phyloP scores from a whole-genome alignment of 148 eudicot genomes.

The Salicornia ramosissima region DNA sequence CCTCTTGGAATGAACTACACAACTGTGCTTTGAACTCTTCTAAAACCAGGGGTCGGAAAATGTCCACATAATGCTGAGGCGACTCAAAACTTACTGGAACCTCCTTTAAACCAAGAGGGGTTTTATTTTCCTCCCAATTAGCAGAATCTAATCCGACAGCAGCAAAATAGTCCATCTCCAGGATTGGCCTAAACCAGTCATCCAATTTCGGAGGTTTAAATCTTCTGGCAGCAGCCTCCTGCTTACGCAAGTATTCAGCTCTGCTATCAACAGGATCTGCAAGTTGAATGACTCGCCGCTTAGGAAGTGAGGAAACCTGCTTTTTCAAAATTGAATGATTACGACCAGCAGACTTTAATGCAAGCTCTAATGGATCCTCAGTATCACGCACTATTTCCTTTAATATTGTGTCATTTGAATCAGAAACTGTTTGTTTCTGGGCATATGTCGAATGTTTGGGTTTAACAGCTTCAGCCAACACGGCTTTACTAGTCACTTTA shows the following conservation, averaged over 20 bases:
- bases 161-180: constrained; percentile 80
- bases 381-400: constrained; percentile 54
- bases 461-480: constrained; percentile 24
- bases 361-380: constrained; percentile 61
- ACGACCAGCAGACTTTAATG: constrained; percentile 57
- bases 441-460: constrained; percentile 19
- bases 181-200: constrained; percentile 82
- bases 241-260: constrained; percentile 44
- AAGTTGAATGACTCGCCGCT: constrained; percentile 86
- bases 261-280: constrained; percentile 52
- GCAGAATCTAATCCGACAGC: constrained; percentile 70
- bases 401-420: constrained; percentile 31
- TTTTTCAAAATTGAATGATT: constrained; percentile 41
- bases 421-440: constrained; percentile 22
- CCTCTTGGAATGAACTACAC: constrained; percentile 70
- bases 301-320: constrained; percentile 48
- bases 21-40: constrained; percentile 98
- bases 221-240: constrained; percentile 49
- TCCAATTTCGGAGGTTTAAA: constrained; percentile 81
- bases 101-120: constrained; percentile 53
- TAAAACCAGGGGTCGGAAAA: constrained; percentile 81
- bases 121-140: constrained; percentile 39
- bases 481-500: constrained; percentile 26
- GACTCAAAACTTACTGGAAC: constrained; percentile 85
- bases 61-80: constrained; percentile 68